Evolutionary conservation across 1,284 basidiomycete species (phyloP), one percentile per base, ranked within the genome.

Genomic region (Coniophora puteana): DNA sequence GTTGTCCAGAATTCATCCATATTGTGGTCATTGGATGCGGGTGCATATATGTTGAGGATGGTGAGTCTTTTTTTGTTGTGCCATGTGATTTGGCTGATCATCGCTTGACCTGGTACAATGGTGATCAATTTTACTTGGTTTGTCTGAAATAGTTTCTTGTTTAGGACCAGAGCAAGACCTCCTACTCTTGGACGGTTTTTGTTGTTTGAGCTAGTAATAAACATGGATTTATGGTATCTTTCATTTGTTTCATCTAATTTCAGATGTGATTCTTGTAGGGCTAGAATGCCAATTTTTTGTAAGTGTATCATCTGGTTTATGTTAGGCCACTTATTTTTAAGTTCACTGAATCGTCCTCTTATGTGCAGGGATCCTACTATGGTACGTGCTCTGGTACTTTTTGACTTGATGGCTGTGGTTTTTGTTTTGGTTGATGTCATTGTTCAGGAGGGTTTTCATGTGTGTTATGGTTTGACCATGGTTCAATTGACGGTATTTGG

Each of bases 211-310:
- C 29, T 12, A 1, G 33, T 32, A n/a, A 32, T 26, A 12, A 25
- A 25, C 16, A 26, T 8, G 0, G 32, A 5, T 2, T 36, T 20
- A 4, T 21, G 14, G 32, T 35, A 42, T 20, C 28, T 10, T 2
- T 36, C 12, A 12, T 42, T 42, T 4, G 36, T 12, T 6, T 36
- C 16, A 3, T 48, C 41, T 0, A 45, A 24, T 8, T 34, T 47
- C 1, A 67, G 41, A 44, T 67, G 65, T 0, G 61, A 53, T 47
- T 67, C 63, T 36, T 63, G 58, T 0, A 64, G 29, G 0, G 50
- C 42, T 3, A 64, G 46, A 2, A 66, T 55, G 0, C 41, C 59
- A 3, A 67, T 58, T 24, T 46, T 41, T 4, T 62, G 41, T 4
- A 60, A 48, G 8, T 50, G 17, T 22, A 65, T 42, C 2, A 63